phyloP scores from a whole-genome alignment of 176 grass and related monocot species.

The Chloris gayana region DNA sequence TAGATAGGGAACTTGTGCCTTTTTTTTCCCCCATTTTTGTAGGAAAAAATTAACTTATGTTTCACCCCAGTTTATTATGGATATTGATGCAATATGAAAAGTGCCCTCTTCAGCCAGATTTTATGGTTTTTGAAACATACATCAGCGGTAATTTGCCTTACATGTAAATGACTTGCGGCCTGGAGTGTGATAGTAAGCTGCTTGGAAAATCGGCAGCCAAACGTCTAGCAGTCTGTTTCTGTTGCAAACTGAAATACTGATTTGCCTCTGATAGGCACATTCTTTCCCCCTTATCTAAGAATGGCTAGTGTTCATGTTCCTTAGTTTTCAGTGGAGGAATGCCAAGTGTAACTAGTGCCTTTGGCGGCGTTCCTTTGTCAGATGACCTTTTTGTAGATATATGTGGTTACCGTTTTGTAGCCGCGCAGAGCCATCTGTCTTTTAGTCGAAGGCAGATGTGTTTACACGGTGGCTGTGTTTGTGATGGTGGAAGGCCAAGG shows the following conservation, averaged over 20 bases:
- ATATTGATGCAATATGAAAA: not conserved
- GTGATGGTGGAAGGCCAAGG: not conserved
- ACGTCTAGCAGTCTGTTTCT: not conserved
- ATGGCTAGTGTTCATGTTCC: not conserved
- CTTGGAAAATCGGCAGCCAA: not conserved
- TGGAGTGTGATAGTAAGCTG: not conserved
- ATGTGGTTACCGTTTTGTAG: not conserved
- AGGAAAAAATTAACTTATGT: not conserved
- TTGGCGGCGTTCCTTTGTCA: not conserved
- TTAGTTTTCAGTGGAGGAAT: not conserved
- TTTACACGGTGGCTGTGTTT: not conserved
- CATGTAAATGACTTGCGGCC: constrained; percentile 18
- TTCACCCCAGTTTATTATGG: not conserved
- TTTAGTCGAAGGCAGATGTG: not conserved
- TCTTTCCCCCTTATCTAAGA: not conserved
- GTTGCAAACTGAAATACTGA: not conserved
- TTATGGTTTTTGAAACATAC: not conserved
- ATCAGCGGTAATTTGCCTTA: not conserved
- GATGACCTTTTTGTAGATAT: not conserved
- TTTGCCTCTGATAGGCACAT: not conserved
- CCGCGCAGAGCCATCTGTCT: not conserved
- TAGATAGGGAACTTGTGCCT: not conserved
- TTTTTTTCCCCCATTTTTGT: not conserved
- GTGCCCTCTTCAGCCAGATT: not conserved
- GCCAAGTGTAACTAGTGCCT: not conserved